phyloP scores from a whole-genome alignment of 169 alveolate genomes.

The Cryptosporidium bovis region DNA sequence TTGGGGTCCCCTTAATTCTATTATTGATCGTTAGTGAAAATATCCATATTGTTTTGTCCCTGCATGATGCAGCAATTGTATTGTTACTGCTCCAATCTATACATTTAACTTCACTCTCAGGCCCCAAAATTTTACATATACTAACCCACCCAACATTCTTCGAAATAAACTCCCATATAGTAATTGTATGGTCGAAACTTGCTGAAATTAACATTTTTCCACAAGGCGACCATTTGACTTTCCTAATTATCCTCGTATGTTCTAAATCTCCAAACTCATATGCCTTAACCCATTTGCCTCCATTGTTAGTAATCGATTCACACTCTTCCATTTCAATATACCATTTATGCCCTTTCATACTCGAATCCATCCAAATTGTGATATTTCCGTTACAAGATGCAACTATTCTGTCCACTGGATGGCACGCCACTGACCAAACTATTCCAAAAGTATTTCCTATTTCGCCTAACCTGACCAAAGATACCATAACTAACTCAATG shows the following conservation, averaged over 20 bases:
- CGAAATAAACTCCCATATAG: conserved; percentile 83
- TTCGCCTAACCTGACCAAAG: conserved; percentile 11
- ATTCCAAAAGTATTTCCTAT: conserved; percentile 19
- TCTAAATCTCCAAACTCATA: conserved; percentile 52
- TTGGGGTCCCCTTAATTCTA: conserved; percentile 28
- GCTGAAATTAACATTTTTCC: conserved; percentile 87
- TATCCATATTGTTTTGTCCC: conserved; percentile 91
- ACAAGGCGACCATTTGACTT: conserved; percentile 84
- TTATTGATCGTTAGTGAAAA: conserved; percentile 84
- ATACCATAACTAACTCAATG: conserved; percentile 3
- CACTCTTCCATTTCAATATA: not conserved
- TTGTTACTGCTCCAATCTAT: conserved; percentile 88
- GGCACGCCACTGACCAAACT: conserved; percentile 54
- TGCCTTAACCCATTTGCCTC: conserved; percentile 31
- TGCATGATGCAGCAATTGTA: conserved; percentile 87
- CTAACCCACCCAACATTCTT: conserved; percentile 80
- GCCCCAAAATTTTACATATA: conserved; percentile 83
- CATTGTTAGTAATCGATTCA: not conserved
- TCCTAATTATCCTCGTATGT: conserved; percentile 86
- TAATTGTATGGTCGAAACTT: conserved; percentile 85
- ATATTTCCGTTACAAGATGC: conserved; percentile 55
- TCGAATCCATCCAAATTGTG: conserved; percentile 24
- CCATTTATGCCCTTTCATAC: conserved; percentile 47
- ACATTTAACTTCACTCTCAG: conserved; percentile 89
- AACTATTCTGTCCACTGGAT: conserved; percentile 43